These are phyloP conservation scores for Phytopythium delawarense DNA, from an alignment of 352 stramenopile genomes.

Conservation along the genomic window DNA sequence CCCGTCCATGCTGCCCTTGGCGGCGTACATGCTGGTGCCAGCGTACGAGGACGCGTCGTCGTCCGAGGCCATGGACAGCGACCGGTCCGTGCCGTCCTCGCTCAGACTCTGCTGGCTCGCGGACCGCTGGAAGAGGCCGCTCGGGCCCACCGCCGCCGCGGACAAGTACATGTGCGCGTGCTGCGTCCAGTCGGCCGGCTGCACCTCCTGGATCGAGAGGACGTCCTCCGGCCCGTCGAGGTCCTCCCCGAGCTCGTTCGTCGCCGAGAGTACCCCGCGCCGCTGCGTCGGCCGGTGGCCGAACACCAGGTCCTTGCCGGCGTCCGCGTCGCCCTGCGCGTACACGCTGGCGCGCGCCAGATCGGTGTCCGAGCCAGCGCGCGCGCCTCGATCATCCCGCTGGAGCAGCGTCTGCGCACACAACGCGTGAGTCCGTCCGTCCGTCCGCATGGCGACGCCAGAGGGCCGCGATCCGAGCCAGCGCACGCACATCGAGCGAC, in stretches of 20 bases:
- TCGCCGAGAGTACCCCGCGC: conserved; percentile 4
- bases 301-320: conserved; percentile 46
- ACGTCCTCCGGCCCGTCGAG: conserved; percentile 20
- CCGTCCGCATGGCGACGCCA: background rate
- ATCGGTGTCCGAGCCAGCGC: conserved; percentile 27
- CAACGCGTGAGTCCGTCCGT: background rate
- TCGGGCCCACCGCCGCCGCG: conserved; percentile 14
- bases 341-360: conserved; percentile 40
- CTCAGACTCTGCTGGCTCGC: conserved; percentile 37
- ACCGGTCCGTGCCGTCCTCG: conserved; percentile 59
- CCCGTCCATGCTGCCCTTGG: conserved; percentile 20
- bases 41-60: conserved; percentile 21
- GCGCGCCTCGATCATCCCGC: conserved; percentile 20
- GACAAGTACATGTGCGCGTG: conserved; percentile 13
- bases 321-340: conserved; percentile 30
- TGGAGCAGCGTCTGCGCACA: conserved; percentile 35
- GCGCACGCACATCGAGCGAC: conserved; percentile 64
- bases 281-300: conserved; percentile 13
- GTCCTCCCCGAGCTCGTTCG: conserved; percentile 28
- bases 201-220: conserved; percentile 15
- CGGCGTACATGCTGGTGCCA: conserved; percentile 6
- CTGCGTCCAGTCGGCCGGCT: conserved; percentile 23
- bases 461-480: background rate
- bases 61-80: conserved; percentile 58
- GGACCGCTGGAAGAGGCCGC: conserved; percentile 25